Base-by-base conservation (phyloP, 2,329 filamentous ascomycete species). In the Aspergillus ruber region DNA sequence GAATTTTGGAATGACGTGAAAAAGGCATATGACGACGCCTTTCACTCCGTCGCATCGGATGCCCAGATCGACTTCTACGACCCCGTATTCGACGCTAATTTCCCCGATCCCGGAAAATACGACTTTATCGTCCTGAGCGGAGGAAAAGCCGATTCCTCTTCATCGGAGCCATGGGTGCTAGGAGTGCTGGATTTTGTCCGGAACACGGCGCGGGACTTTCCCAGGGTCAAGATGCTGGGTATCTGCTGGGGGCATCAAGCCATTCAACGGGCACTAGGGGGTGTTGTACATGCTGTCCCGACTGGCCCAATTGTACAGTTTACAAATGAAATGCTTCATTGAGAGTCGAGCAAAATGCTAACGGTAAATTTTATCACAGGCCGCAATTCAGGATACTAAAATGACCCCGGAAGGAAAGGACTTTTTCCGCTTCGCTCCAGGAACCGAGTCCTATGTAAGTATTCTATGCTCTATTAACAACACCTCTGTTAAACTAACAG, bases 161-260 rank as follows among this genome's bases (percentile, higher is more conserved):
- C 42, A 17, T 52, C 50, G 40, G 71, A 75, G 52, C 67, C 71
- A 8, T 74, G 73, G 71, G 69, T 75, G 15, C 51, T 71, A 33
- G 64, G 68, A 33, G 61, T 74, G 6, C 65, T 74, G 49, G 56
- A 62, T 2, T 75, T 71, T 49, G 55, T 75, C 13, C 58, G 64
- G 18, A 56, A 58, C 4, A 56, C 69, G 10, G 66, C 60, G 3
- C 44, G 46, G 4, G 44, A 58, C 3, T 49, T 52, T 23, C 66
- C 66, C 7, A 47, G 52, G 29, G 62, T 59, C 42, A 71, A 71
- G 53, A 49, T 71, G 4, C 50, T 65, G 5, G 66, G 67, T 6
- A 64, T 70, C n/a, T 70, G 67, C 54, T 75, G 71, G 72, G 72
- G 72, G 10, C 72, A 75, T 55, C 71, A 75, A 55, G 72, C 68